Evolutionary conservation across 2,329 filamentous ascomycete genomes (phyloP), one percentile per base, ranked within the genome.

Genomic region (Neopestalotiopsis rosae): DNA sequence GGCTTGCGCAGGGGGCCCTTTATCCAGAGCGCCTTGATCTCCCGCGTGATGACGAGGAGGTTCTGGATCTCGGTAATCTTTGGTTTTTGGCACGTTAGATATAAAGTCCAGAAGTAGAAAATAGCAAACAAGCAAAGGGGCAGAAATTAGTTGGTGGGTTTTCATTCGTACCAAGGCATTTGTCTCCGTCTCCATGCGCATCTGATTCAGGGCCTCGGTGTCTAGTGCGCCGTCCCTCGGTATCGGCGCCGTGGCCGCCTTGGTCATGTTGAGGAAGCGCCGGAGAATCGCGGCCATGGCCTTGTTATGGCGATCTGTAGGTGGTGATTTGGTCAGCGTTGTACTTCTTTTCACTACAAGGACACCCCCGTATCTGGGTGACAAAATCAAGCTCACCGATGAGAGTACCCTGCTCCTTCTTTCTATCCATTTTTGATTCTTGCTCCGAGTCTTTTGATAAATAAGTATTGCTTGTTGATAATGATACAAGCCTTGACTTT

Each of bases 1-100:
- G 83, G 79, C 61, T 77, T 79, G 68, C 80, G 80, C 30, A 87
- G 76, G 1, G 85, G 81, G 1, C 86, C 85, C 67, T 82, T 80
- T 12, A 86, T 79, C 84, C 85, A 87, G 30, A 87, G 78, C 67
- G 84, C 81, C 71, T 86, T 85, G 68, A 88, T 79, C 70, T 84
- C 82, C 49, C 85, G 82, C 20, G 80, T 86, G 13, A 88, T 77
- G 34, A 77, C 74, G 4, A 86, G 79, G 3, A 88, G 78, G 69
- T 85, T 82, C 69, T 87, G 77, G 38, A 81, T 72, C 9, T 81
- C 80, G 69, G 80, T 76, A 68, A 83, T 80, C 82, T 28, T 28
- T 28, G 24, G 24, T 0, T 28, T 28, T 28, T 84, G 65, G 20
- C 13, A 3, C 45, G 24, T 28, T 28, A 28, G 24, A 28, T 28